Evolutionary conservation across 257 asterid genomes (phyloP), one percentile per base, ranked within the genome.

Genomic region (Buddleja alternifolia): DNA sequence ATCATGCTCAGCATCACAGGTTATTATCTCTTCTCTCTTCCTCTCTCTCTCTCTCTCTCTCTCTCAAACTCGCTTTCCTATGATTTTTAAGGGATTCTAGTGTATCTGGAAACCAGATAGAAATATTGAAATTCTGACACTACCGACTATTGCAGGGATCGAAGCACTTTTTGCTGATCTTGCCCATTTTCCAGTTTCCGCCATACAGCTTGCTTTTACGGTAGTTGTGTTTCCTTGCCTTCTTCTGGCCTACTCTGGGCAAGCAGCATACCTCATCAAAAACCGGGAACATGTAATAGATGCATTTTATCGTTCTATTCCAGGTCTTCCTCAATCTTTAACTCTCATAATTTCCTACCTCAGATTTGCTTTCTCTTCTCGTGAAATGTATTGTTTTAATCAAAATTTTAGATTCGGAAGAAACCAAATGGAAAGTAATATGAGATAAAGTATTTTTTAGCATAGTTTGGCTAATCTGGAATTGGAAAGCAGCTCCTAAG

Each of bases 1-100:
- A 81, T 93, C 76, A 87, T 93, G 99, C 96, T 93, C 64, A 90
- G 99, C 70, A 89, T 93, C 79, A 93, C 99, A 86, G 98, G 98
- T 93, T 57, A 59, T 1, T 29, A 29, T 29, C 34, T 29, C 34
- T 29, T 29, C n/a, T n/a, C n/a, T n/a, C n/a, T n/a, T n/a, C n/a
- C n/a, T n/a, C 73, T 10, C 71, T n/a, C 68, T 4, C 44, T 3
- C 60, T 21, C 47, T 0, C 40, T 6, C 62, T 16, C 67, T 3
- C 45, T 19, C 61, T 1, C 55, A 14, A 36, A 5, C 54, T n/a
- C n/a, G n/a, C n/a, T n/a, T n/a, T n/a, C 4, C 16, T 32, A 50
- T 52, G n/a, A 19, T 65, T 50, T 60, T 32, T 24, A 15, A 24
- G 32, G 34, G 45, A 46, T 23, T 42, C n/a, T 11, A 9, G 34